Percentiles rank a stretch among this genome's conserved stretches.
These are phyloP conservation scores for Abrus pulchellus DNA, from an alignment of 306 rosid species.

Conservation along the genomic window DNA sequence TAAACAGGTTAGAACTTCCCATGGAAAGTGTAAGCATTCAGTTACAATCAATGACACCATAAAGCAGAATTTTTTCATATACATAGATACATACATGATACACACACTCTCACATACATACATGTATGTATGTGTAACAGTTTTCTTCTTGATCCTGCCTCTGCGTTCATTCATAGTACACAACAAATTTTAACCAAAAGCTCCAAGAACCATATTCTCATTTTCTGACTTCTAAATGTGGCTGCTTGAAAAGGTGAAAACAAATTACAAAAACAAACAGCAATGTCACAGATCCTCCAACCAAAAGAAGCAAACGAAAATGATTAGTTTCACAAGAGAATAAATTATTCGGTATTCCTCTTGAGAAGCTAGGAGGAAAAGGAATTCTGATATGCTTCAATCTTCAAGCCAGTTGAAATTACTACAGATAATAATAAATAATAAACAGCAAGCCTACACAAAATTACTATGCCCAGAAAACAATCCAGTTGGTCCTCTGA, in stretches of 20 bases:
- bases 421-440: neutral
- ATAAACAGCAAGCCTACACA: neutral
- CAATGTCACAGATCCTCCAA: neutral
- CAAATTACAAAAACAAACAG: neutral
- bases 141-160: neutral
- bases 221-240: neutral
- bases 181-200: neutral
- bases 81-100: too few species aligned
- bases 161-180: too few species aligned
- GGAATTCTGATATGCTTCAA: neutral
- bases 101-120: too few species aligned
- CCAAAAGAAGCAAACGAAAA: slow-evolving; percentile 1
- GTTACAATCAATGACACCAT: neutral
- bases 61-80: neutral
- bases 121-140: too few species aligned
- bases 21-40: neutral
- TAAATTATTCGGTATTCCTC: neutral
- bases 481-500: slow-evolving; percentile 13
- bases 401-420: neutral
- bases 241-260: neutral
- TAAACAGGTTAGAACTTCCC: neutral
- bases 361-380: neutral
- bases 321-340: neutral
- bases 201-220: neutral
- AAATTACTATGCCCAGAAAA: slow-evolving; percentile 25